Conservation (phyloP, 2,329 filamentous ascomycete species). For the Fusarium newnesense region DNA sequence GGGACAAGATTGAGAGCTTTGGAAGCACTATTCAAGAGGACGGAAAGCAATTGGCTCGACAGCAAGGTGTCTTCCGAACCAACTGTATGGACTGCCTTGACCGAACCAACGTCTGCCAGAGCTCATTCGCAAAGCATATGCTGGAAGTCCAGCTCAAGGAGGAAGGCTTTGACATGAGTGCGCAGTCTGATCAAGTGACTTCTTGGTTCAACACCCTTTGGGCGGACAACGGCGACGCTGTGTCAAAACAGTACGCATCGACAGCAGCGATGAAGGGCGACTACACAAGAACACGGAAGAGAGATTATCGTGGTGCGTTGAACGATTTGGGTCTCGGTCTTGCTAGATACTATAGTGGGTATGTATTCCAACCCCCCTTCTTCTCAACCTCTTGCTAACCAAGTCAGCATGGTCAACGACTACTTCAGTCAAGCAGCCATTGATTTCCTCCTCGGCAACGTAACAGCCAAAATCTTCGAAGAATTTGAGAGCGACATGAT, state of each 20-base stretch:
- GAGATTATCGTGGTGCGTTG: slow-evolving; percentile 89
- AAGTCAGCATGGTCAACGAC: slow-evolving; percentile 90
- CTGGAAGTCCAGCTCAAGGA: slow-evolving; percentile 81
- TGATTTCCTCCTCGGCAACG: slow-evolving; percentile 91
- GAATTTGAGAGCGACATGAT: slow-evolving; percentile 96
- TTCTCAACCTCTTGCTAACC: slow-evolving; percentile 16
- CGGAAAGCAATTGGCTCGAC: slow-evolving; percentile 58
- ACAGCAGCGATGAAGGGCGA: slow-evolving; percentile 97
- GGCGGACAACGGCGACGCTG: slow-evolving; percentile 97
- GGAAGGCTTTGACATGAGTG: slow-evolving; percentile 79
- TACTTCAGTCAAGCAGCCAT: slow-evolving; percentile 97
- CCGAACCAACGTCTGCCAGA: slow-evolving; percentile 95
- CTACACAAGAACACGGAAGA: slow-evolving; percentile 90
- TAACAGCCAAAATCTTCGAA: slow-evolving; percentile 85
- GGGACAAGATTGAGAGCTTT: slow-evolving; percentile 72
- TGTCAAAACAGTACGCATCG: slow-evolving; percentile 94
- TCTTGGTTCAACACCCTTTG: slow-evolving; percentile 96
- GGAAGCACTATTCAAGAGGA: slow-evolving; percentile 74
- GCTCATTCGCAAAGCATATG: slow-evolving; percentile 85
- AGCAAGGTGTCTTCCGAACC: slow-evolving; percentile 84
- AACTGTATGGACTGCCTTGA: slow-evolving; percentile 99
- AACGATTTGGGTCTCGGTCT: slow-evolving; percentile 92
- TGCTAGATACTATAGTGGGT: slow-evolving; percentile 77
- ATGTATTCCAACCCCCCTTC: slow-evolving; percentile 42
- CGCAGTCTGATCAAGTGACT: slow-evolving; percentile 80